Evolutionary conservation across 2,329 filamentous ascomycete species (phyloP), one percentile per base, ranked within the genome.

Genomic region (Penicillium corylophilum): DNA sequence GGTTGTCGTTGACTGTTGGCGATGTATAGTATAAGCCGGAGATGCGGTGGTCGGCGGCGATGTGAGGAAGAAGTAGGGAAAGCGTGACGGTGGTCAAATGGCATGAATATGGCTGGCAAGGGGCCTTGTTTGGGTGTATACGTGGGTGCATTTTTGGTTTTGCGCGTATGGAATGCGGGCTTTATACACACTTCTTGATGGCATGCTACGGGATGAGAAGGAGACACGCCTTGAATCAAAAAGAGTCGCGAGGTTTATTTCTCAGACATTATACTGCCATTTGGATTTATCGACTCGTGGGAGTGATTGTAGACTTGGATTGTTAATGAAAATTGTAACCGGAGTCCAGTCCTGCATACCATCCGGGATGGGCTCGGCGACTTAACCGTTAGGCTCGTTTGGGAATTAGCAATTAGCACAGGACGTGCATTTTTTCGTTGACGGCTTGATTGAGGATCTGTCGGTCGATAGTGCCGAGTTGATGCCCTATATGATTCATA

Each of bases 161-260:
- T 41, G 47, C 51, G 47, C 51, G 51, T 44, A 20, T 18, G 51
- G 51, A 54, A 54, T 54, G 51, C 35, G 22, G 42, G 43, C 40
- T 46, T 46, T 45, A 52, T 48, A 52, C 42, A 16, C 15, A n/a
- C 20, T 29, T 20, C 26, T 23, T 12, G 10, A 16, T 20, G 35
- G 13, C 7, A 18, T 47, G 28, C 23, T 26, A 46, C 35, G 18
- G 16, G 22, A n/a, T 29, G 10, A 18, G 24, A 15, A 28, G 35
- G 20, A 5, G 18, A 38, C 4, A 20, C 35, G 16, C 16, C 6
- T 38, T n/a, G n/a, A n/a, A n/a, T n/a, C n/a, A n/a, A n/a, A n/a
- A n/a, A n/a, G n/a, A n/a, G n/a, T n/a, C n/a, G n/a, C n/a, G n/a
- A n/a, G n/a, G n/a, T n/a, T n/a, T n/a, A n/a, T n/a, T n/a, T n/a